Conservation (phyloP, 2,329 filamentous ascomycete species). For the Leptographium radiaticola region DNA sequence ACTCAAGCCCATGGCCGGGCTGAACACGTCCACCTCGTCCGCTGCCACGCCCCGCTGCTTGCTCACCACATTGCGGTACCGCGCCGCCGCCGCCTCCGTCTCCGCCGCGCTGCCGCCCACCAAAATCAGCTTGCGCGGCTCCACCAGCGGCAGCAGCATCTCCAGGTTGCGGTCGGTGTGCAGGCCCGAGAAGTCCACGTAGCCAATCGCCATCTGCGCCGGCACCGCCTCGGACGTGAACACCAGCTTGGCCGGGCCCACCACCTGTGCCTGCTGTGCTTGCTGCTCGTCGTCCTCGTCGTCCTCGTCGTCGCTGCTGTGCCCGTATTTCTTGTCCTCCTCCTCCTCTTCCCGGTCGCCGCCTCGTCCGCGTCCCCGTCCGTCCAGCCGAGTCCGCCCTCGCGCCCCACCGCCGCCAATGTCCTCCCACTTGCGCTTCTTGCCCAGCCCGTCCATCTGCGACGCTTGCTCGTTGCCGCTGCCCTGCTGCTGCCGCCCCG, state of each 20-base stretch:
- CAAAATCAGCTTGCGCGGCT: slow-evolving; percentile 89
- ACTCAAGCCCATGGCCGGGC: slow-evolving; percentile 57
- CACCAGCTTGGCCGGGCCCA: slow-evolving; percentile 64
- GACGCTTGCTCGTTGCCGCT: neutral
- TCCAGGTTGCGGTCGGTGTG: slow-evolving; percentile 89
- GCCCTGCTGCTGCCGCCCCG: neutral
- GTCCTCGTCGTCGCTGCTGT: slow-evolving; percentile 2
- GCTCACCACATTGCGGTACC: slow-evolving; percentile 60
- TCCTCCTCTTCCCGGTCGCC: neutral
- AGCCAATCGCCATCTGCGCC: slow-evolving; percentile 65
- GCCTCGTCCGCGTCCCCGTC: neutral
- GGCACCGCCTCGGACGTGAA: slow-evolving; percentile 49
- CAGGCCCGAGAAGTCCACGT: slow-evolving; percentile 81
- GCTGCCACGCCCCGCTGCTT: slow-evolving; percentile 27
- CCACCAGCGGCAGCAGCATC: slow-evolving; percentile 88
- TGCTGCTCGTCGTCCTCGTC: slow-evolving; percentile 39
- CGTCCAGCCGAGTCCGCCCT: neutral
- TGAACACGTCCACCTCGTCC: slow-evolving; percentile 60
- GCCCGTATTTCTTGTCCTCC: slow-evolving; percentile 31
- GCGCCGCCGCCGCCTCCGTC: slow-evolving; percentile 62
- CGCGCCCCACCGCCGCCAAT: slow-evolving; percentile 20
- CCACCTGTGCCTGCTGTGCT: slow-evolving; percentile 41
- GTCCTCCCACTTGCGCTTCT: slow-evolving; percentile 92
- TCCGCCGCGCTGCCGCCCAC: slow-evolving; percentile 69
- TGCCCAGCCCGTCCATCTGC: slow-evolving; percentile 44